Conservation (phyloP, 129 eudicot genomes). For the Chrysanthemum lavandulifolium region DNA sequence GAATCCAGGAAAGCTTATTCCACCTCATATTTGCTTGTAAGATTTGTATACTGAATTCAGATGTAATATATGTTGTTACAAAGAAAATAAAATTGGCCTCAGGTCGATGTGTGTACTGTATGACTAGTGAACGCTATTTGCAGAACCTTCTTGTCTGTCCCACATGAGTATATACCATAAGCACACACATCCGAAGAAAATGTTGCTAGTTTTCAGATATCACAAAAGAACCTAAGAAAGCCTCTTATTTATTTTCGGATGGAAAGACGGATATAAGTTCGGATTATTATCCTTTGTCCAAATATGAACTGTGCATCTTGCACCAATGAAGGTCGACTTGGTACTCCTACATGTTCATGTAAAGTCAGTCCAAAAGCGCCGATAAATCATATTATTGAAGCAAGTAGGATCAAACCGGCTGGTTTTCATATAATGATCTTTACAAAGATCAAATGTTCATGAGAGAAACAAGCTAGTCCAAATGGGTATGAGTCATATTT, state of each 20-base stretch:
- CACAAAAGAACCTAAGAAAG: background rate
- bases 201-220: background rate
- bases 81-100: conserved; percentile 2
- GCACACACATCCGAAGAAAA: background rate
- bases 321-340: too few relatives aligned
- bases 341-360: background rate
- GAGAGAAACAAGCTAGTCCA: background rate
- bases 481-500: too few relatives aligned
- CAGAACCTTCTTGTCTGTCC: too few relatives aligned
- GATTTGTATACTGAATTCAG: too few relatives aligned
- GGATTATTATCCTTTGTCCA: background rate
- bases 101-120: background rate
- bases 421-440: background rate
- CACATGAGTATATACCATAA: too few relatives aligned
- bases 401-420: background rate
- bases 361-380: background rate
- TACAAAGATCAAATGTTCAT: background rate
- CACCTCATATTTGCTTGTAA: conserved; percentile 91
- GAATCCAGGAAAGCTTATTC: conserved; percentile 99
- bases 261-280: background rate
- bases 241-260: background rate
- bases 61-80: conserved; percentile 16
- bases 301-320: background rate
- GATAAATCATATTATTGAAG: too few relatives aligned
- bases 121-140: background rate